A percentile compares a stretch with the other conserved stretches of the same genome.
These are phyloP conservation scores for Monosporascus sp. DNA, from an alignment of 2,329 filamentous ascomycete genomes.

Conservation along the genomic window DNA sequence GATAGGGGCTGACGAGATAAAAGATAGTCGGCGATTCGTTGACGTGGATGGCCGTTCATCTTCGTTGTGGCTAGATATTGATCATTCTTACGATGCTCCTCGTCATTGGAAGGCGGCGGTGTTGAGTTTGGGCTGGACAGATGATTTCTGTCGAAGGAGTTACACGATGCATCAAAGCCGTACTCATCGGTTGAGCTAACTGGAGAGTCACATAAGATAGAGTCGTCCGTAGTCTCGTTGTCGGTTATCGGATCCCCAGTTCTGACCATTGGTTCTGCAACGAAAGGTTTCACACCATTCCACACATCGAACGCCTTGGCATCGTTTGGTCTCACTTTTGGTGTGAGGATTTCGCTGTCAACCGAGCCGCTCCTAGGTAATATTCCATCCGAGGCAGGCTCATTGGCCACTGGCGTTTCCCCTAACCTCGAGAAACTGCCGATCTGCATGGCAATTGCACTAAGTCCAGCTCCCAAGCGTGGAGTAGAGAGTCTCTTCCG, in stretches of 20 bases:
- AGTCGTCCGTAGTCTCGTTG: neutral
- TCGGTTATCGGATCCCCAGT: neutral
- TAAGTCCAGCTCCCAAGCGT: constrained; percentile 19
- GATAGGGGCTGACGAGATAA: neutral
- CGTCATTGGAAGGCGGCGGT: neutral
- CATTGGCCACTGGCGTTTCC: neutral
- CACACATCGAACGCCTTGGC: no score
- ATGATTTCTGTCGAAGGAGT: neutral
- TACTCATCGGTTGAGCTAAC: neutral
- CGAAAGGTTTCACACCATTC: neutral
- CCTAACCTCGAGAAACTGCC: neutral
- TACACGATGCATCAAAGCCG: neutral
- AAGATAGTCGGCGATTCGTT: neutral
- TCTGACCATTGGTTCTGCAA: neutral
- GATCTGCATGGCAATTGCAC: constrained; percentile 2
- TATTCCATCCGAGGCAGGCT: neutral
- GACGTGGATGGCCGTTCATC: neutral
- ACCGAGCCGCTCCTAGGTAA: neutral
- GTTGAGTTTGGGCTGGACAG: neutral
- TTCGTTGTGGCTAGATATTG: neutral
- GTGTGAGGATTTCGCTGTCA: neutral
- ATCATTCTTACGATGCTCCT: neutral
- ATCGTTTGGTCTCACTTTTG: no score
- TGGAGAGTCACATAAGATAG: neutral
- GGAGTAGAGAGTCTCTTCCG: constrained; percentile 14